Percentiles rank a stretch among this genome's conserved stretches.
phyloP scores from a whole-genome alignment of 2,329 filamentous ascomycete genomes.

The Lomentospora prolificans region DNA sequence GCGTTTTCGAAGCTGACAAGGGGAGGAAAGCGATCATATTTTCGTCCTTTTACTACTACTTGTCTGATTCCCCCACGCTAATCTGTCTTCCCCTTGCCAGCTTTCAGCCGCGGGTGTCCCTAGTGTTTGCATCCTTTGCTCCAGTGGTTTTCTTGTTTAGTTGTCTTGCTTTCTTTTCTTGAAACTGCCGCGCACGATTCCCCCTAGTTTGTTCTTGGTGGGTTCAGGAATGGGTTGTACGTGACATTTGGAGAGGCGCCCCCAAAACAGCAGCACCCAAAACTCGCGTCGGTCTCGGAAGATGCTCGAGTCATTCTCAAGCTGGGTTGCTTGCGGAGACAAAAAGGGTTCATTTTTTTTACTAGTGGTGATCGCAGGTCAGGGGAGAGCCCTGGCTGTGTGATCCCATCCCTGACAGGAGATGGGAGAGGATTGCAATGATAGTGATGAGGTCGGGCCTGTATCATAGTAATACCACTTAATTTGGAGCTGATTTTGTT shows the following conservation, averaged over 20 bases:
- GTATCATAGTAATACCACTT: constrained; percentile 4
- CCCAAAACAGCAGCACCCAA: too few species aligned
- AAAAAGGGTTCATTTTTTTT: neutral
- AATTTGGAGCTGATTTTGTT: neutral
- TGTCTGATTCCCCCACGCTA: neutral
- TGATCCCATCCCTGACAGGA: too few species aligned
- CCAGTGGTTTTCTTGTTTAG: too few species aligned
- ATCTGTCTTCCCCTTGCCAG: too few species aligned
- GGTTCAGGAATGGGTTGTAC: neutral
- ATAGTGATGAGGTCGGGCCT: too few species aligned
- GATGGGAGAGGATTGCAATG: neutral
- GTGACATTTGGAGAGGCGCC: neutral
- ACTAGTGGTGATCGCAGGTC: too few species aligned
- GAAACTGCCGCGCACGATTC: neutral
- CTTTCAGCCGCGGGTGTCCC: too few species aligned
- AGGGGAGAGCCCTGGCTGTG: too few species aligned
- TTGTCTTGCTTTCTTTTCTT: neutral
- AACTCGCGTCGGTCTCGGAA: neutral
- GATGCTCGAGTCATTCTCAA: neutral
- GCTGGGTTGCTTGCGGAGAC: too few species aligned
- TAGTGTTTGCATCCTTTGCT: too few species aligned
- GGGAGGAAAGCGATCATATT: neutral
- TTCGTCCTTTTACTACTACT: neutral
- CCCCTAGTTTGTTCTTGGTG: neutral
- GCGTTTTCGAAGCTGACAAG: neutral